These are phyloP conservation scores for Metarhizium rileyi DNA, from an alignment of 2,329 filamentous ascomycete genomes.

Conservation along the genomic window DNA sequence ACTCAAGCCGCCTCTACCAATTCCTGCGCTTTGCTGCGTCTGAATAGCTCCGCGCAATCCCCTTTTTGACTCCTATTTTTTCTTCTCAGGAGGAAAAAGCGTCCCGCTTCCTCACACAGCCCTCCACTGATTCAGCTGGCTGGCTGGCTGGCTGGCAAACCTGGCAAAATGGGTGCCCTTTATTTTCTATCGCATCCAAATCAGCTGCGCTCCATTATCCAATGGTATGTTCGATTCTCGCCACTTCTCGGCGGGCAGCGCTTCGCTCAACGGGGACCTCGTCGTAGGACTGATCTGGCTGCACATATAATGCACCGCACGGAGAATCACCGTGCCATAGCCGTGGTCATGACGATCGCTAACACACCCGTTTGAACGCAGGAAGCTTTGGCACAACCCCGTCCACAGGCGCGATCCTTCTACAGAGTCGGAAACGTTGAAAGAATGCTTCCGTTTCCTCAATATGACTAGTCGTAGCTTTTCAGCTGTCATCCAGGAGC, in stretches of 20 bases:
- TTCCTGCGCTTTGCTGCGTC: neutral
- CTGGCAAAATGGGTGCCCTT: slow-evolving; percentile 46
- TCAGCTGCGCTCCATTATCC: slow-evolving; percentile 72
- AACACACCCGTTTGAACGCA: slow-evolving; percentile 26
- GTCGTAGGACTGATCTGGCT: too few species aligned
- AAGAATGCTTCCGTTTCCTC: slow-evolving; percentile 79
- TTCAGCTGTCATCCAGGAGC: slow-evolving; percentile 83
- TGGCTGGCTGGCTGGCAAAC: slow-evolving; percentile 7
- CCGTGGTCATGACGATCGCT: slow-evolving; percentile 6
- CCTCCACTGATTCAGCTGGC: neutral
- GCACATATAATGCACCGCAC: neutral
- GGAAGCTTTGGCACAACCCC: slow-evolving; percentile 95
- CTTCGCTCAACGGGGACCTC: too few species aligned
- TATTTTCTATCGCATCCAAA: slow-evolving; percentile 69
- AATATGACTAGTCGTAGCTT: slow-evolving; percentile 89
- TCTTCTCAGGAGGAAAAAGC: neutral
- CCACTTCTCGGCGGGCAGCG: neutral
- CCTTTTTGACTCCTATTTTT: neutral
- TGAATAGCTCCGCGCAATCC: neutral
- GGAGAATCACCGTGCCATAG: neutral
- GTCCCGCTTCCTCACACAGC: neutral
- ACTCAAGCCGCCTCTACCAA: neutral
- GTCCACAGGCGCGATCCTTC: slow-evolving; percentile 72
- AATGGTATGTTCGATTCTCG: slow-evolving; percentile 55
- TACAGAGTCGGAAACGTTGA: slow-evolving; percentile 65